A percentile compares a stretch with the other conserved stretches of the same genome.
Evolutionary conservation across 192 early-diverging fungal genomes (phyloP).

Genomic region (Podila clonocystis): DNA sequence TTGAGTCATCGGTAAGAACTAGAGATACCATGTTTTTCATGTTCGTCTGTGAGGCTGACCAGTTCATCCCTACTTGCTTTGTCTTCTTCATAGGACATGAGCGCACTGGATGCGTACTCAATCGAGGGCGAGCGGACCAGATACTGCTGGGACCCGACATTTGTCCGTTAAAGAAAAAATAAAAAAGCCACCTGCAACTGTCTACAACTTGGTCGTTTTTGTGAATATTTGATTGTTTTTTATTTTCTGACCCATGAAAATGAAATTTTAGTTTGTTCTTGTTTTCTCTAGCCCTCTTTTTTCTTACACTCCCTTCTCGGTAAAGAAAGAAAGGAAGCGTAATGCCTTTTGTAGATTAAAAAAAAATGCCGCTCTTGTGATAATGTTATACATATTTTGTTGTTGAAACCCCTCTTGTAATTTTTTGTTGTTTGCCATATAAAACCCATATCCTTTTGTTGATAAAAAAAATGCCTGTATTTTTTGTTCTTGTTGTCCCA

Average conservation of each 20-base stretch:
- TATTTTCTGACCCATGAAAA: conserved; percentile 9
- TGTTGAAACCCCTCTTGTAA: conserved; percentile 1
- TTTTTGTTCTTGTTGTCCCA: background rate
- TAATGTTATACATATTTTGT: background rate
- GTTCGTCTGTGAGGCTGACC: background rate
- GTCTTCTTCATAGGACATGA: conserved; percentile 49
- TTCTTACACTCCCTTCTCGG: conserved; percentile 8
- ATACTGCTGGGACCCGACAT: conserved; percentile 59
- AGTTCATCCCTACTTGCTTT: conserved; percentile 1
- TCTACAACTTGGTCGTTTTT: background rate
- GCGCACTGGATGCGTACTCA: conserved; percentile 42
- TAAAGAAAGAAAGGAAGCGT: conserved; percentile 5
- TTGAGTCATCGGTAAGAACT: conserved; percentile 13
- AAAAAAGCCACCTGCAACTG: background rate
- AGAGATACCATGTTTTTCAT: background rate
- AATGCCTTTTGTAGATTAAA: conserved; percentile 1
- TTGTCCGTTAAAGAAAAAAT: conserved; percentile 26
- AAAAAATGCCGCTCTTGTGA: background rate
- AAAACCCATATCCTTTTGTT: conserved; percentile 15
- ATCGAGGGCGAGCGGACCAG: conserved; percentile 33
- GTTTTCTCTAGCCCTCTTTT: conserved; percentile 26
- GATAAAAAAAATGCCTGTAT: conserved; percentile 1
- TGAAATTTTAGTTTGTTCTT: background rate
- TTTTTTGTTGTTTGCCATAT: conserved; percentile 9
- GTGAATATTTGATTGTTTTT: conserved; percentile 4